These are phyloP conservation scores for Exophiala sp. DNA, from an alignment of 2,329 filamentous ascomycete species.

Conservation along the genomic window DNA sequence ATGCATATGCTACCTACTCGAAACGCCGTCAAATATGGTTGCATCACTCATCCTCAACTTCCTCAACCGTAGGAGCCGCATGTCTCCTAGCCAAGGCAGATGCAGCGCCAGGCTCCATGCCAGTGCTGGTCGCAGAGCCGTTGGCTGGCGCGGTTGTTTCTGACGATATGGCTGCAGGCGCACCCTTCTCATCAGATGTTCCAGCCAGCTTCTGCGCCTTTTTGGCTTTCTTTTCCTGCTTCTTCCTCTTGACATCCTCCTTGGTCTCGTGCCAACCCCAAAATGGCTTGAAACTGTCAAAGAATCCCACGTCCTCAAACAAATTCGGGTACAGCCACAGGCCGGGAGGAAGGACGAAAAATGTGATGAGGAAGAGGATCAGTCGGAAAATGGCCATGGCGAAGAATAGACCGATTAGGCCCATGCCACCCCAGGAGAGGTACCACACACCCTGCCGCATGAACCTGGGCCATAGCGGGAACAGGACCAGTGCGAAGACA, in stretches of 20 bases:
- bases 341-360: constrained; percentile 78
- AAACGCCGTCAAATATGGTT: neutral
- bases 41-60: constrained; percentile 28
- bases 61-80: constrained; percentile 28
- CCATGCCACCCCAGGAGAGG: constrained; percentile 87
- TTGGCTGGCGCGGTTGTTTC: constrained; percentile 19
- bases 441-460: constrained; percentile 96
- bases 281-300: constrained; percentile 91
- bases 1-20: neutral
- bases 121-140: constrained; percentile 25
- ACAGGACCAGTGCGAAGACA: constrained; percentile 87
- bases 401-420: constrained; percentile 89
- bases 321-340: constrained; percentile 98
- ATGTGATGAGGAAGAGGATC: constrained; percentile 89
- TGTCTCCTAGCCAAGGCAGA: constrained; percentile 28
- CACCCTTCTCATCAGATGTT: constrained; percentile 5
- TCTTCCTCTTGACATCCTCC: constrained; percentile 58
- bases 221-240: constrained; percentile 33
- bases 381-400: constrained; percentile 95
- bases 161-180: constrained; percentile 26
- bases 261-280: constrained; percentile 90
- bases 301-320: constrained; percentile 97
- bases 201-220: constrained; percentile 24
- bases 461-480: constrained; percentile 92
- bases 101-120: constrained; percentile 34